These are phyloP conservation scores for Cyberlindnera maritima DNA, from an alignment of 805 yeast species.

Conservation along the genomic window DNA sequence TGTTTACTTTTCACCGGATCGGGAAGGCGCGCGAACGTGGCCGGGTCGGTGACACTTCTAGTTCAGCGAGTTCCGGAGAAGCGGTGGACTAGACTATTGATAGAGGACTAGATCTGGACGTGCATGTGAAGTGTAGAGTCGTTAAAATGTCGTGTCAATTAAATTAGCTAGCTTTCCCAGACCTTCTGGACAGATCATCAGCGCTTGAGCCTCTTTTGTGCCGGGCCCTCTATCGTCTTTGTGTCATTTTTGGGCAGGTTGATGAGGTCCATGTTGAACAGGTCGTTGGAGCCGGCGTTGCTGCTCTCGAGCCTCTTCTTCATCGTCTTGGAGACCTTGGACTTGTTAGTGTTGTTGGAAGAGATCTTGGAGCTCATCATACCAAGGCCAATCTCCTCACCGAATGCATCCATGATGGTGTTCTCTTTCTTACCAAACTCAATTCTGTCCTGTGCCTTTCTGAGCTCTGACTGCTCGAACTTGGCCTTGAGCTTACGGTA, in stretches of 20 bases:
- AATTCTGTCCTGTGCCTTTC: constrained; percentile 81
- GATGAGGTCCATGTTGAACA: constrained; percentile 23
- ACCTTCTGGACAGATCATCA: neutral
- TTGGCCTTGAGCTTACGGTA: constrained; percentile 79
- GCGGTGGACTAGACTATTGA: neutral
- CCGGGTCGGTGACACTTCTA: neutral
- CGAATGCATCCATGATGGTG: constrained; percentile 58
- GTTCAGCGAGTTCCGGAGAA: neutral
- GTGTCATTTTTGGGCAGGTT: constrained; percentile 14
- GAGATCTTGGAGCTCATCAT: constrained; percentile 41
- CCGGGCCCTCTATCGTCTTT: constrained; percentile 5
- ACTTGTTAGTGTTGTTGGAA: constrained; percentile 45
- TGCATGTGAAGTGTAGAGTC: neutral
- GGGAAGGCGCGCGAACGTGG: constrained; percentile 6
- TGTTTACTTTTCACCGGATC: constrained; percentile 26
- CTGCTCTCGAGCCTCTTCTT: constrained; percentile 38
- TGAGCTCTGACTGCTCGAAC: constrained; percentile 74
- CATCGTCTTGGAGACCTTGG: constrained; percentile 63
- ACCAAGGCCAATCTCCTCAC: constrained; percentile 83
- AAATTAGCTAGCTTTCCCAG: too few species aligned
- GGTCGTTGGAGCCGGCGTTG: constrained; percentile 5
- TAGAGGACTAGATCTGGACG: neutral
- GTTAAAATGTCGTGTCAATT: too few species aligned
- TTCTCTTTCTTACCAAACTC: constrained; percentile 77
- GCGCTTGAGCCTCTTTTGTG: constrained; percentile 6